Conservation (phyloP, 345 rosid genomes). For the Anastatica hierochuntica region DNA sequence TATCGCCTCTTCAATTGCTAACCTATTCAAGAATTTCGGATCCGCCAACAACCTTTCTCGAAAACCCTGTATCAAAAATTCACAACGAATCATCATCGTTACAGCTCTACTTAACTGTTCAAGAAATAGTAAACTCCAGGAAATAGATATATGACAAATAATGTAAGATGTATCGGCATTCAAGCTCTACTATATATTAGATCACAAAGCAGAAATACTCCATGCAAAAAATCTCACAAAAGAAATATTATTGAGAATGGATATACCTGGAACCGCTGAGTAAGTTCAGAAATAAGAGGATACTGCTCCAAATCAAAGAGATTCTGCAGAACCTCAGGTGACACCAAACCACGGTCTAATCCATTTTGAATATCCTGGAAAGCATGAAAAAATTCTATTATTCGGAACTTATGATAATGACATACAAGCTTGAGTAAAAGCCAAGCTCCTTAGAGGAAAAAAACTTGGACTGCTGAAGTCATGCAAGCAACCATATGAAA, state of each 20-base stretch:
- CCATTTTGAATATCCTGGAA: slow-evolving; percentile 92
- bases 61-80: slow-evolving; percentile 64
- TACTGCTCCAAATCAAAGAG: slow-evolving; percentile 83
- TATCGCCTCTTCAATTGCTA: slow-evolving; percentile 94
- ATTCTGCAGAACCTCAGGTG: slow-evolving; percentile 92
- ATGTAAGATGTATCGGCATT: not conserved
- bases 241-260: not conserved
- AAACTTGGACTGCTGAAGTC: too few relatives aligned
- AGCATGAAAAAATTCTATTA: slow-evolving; percentile 9
- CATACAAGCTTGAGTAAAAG: not conserved
- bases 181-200: not conserved
- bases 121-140: not conserved
- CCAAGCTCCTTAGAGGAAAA: slow-evolving; percentile 15
- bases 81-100: not conserved
- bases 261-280: slow-evolving; percentile 78
- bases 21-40: slow-evolving; percentile 83
- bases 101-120: not conserved
- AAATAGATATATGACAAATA: not conserved
- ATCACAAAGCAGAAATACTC: not conserved
- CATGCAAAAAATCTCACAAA: slow-evolving; percentile 3
- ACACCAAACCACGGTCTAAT: slow-evolving; percentile 83
- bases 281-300: slow-evolving; percentile 78
- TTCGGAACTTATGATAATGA: not conserved
- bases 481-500: slow-evolving; percentile 9
- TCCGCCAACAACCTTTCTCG: slow-evolving; percentile 93